Evolutionary conservation across 83 land plant genomes (phyloP).

Genomic region (Picea mariana): DNA sequence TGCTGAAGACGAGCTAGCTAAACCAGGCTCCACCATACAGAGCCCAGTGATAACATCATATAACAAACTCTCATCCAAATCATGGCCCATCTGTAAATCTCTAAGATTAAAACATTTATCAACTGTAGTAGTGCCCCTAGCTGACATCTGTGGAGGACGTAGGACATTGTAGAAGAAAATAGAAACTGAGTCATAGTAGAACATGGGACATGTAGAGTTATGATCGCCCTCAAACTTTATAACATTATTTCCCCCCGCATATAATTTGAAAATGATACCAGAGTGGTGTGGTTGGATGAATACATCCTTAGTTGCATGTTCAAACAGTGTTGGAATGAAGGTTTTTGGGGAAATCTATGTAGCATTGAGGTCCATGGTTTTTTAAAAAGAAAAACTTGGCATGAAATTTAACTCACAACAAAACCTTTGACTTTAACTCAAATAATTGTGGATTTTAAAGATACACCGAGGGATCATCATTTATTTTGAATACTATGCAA

Average conservation of each 20-base stretch:
- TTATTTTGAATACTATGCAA: no score
- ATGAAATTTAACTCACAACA: no score
- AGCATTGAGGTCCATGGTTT: no score
- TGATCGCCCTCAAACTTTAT: slow-evolving; percentile 97
- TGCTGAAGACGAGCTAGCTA: slow-evolving; percentile 15
- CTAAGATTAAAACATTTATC: slow-evolving; percentile 69
- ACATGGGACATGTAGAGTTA: slow-evolving; percentile 89
- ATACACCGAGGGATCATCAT: no score
- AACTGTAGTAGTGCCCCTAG: slow-evolving; percentile 34
- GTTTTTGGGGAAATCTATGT: slow-evolving; percentile 78
- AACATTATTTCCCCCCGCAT: slow-evolving; percentile 94
- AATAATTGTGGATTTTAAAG: no score
- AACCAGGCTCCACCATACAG: slow-evolving; percentile 22
- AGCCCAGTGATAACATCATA: slow-evolving; percentile 36
- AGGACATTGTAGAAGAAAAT: slow-evolving; percentile 95
- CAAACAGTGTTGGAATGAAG: slow-evolving; percentile 86
- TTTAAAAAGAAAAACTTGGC: no score
- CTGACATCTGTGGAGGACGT: slow-evolving; percentile 71
- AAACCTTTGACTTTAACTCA: no score
- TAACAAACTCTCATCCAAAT: slow-evolving; percentile 41
- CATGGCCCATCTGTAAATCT: slow-evolving; percentile 51
- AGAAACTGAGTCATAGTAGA: slow-evolving; percentile 93
- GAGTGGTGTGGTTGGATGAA: slow-evolving; percentile 91
- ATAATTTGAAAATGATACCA: slow-evolving; percentile 66
- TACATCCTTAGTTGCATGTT: slow-evolving; percentile 19